These are phyloP conservation scores for Linderina pennispora DNA, from an alignment of 192 early-diverging fungal genomes.

Conservation along the genomic window DNA sequence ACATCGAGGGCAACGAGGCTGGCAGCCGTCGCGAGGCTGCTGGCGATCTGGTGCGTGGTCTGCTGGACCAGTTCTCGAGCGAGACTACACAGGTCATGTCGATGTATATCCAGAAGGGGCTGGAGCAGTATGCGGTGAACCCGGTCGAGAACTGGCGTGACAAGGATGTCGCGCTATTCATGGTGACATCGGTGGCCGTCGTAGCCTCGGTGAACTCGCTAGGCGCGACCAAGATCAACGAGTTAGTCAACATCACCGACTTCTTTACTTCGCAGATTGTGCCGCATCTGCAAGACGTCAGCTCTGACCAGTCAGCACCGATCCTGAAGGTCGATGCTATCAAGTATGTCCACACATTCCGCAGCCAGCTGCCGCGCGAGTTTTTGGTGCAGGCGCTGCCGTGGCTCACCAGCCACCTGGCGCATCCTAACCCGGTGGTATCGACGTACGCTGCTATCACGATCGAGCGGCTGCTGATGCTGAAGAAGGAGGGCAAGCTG, in stretches of 20 bases:
- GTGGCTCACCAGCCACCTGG: slow-evolving; percentile 71
- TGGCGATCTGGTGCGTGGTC: slow-evolving; percentile 83
- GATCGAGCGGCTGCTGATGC: slow-evolving; percentile 84
- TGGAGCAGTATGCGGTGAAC: slow-evolving; percentile 68
- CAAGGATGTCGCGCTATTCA: slow-evolving; percentile 92
- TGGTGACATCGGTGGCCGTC: slow-evolving; percentile 85
- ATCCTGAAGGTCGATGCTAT: slow-evolving; percentile 94
- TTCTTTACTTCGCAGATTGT: slow-evolving; percentile 81
- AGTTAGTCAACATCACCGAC: slow-evolving; percentile 72
- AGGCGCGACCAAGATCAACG: slow-evolving; percentile 83
- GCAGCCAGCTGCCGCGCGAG: slow-evolving; percentile 84
- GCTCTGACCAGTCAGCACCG: slow-evolving; percentile 60
- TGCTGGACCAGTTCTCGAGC: slow-evolving; percentile 79
- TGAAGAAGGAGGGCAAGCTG: slow-evolving; percentile 54
- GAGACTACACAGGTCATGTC: slow-evolving; percentile 83
- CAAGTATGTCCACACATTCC: slow-evolving; percentile 91
- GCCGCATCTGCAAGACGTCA: slow-evolving; percentile 71
- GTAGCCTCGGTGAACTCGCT: slow-evolving; percentile 66
- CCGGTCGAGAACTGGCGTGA: slow-evolving; percentile 77
- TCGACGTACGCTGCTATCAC: slow-evolving; percentile 88
- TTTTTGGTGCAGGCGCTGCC: slow-evolving; percentile 73
- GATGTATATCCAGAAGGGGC: slow-evolving; percentile 63
- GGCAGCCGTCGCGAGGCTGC: slow-evolving; percentile 92
- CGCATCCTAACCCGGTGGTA: slow-evolving; percentile 76
- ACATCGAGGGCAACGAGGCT: slow-evolving; percentile 85